Conservation (phyloP, 139 green algal species). For the Picochlorum sp. region DNA sequence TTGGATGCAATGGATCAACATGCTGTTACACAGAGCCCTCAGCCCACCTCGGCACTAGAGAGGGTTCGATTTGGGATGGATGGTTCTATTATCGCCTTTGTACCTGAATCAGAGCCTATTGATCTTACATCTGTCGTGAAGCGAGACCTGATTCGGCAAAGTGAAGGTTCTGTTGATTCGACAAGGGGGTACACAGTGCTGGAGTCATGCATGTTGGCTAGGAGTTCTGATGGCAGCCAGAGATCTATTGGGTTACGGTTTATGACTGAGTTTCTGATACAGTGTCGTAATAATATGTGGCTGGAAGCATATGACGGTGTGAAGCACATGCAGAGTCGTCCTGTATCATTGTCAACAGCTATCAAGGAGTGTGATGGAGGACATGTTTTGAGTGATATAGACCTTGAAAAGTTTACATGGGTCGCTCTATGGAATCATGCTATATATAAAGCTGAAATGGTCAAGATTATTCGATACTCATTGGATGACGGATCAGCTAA, state of each 20-base stretch:
- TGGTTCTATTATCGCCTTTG: background rate
- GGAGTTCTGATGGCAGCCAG: constrained; percentile 41
- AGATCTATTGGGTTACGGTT: constrained; percentile 38
- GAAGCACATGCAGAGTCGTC: background rate
- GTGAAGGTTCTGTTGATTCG: background rate
- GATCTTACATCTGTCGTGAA: background rate
- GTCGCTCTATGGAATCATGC: constrained; percentile 49
- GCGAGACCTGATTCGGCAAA: background rate
- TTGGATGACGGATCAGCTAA: constrained; percentile 41
- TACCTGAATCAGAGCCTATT: no score
- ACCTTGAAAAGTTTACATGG: constrained; percentile 18
- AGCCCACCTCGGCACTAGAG: background rate
- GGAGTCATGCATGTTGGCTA: constrained; percentile 51
- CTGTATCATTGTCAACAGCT: background rate
- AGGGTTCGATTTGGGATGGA: background rate
- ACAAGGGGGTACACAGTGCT: background rate
- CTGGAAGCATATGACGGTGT: background rate
- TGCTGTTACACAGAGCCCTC: no score
- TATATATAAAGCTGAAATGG: constrained; percentile 29
- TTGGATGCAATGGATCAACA: no score
- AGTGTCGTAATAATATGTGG: background rate
- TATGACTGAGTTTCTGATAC: constrained; percentile 36
- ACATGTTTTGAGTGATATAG: background rate
- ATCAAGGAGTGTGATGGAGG: background rate
- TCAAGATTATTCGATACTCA: constrained; percentile 38